phyloP scores from a whole-genome alignment of 805 yeast genomes.

The Barnettozyma salicaria region DNA sequence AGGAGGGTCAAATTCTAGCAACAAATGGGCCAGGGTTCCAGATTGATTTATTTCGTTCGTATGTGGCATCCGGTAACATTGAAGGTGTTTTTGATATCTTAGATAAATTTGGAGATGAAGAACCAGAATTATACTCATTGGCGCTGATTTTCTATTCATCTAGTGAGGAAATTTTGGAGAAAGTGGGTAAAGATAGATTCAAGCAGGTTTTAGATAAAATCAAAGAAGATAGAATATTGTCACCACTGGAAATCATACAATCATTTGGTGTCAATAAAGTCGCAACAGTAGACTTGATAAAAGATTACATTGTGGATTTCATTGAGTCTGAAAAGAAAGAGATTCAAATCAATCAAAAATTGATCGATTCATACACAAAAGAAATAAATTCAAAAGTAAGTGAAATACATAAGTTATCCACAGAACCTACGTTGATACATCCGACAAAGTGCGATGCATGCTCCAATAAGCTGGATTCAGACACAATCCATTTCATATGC shows the following conservation, averaged over 20 bases:
- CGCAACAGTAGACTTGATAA: conserved; percentile 66
- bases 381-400: conserved; percentile 55
- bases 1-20: conserved; percentile 39
- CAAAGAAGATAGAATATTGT: conserved; percentile 45
- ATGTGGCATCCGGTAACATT: conserved; percentile 53
- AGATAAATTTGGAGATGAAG: conserved; percentile 51
- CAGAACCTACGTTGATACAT: conserved; percentile 35
- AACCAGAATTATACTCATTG: conserved; percentile 58
- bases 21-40: conserved; percentile 29
- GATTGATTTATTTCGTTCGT: conserved; percentile 60
- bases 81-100: conserved; percentile 51
- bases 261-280: conserved; percentile 55
- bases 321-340: conserved; percentile 56
- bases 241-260: conserved; percentile 75
- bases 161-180: conserved; percentile 41
- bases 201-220: conserved; percentile 47
- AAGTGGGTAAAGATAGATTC: conserved; percentile 46
- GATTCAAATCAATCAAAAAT: conserved; percentile 58
- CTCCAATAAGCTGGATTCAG: conserved; percentile 53
- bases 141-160: conserved; percentile 63
- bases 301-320: conserved; percentile 57
- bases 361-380: conserved; percentile 58
- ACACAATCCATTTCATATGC: conserved; percentile 80
- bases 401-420: conserved; percentile 45
- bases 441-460: conserved; percentile 23